Base-by-base conservation (phyloP, 495 filamentous ascomycete genomes). In the Trichoderma erinaceum region DNA sequence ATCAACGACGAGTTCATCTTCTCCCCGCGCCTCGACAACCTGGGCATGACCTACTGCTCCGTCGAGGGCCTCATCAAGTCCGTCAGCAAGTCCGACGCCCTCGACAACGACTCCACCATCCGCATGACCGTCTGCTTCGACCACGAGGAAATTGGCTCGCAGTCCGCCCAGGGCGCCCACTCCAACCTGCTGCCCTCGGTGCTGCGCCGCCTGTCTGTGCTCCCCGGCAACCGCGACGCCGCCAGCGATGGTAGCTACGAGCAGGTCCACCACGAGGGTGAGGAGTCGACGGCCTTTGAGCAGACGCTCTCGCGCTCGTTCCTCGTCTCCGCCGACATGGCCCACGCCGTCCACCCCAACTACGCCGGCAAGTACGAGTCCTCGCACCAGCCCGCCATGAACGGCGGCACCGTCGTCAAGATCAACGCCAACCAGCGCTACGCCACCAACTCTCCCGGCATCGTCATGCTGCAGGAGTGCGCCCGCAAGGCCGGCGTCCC, bases 341-440 rank as follows among this genome's bases (percentile, higher is more conserved):
- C 96, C 4, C 95, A 99, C 79, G 87, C 87, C 2, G 88, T 98
- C 18, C 89, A 99, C 76, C 95, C 95, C 44, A 99, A 99, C 80
- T 98, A 97, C 78, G 80, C 88, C 0, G 84, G 77, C 69, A 98
- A 98, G 79, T 97, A 98, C 78, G 95, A 99, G 80, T 76, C 85
- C 46, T 88, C 90, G 69, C 95, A 98, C 79, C 86, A 89, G 66
- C 95, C 96, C 5, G 89, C 95, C 73, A 93, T 98, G 83, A 99
- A 99, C 84, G 91, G 92, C 77, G 95, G 95, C 46, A 89, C 91
- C 18, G 93, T 97, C 50, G 91, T 99, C 80, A 99, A 99, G 81
- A 75, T 99, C 80, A 99, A 99, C 77, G 95, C 96, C 64, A 98
- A 97, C 75, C 91, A 92, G 65, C 88, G 93, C 64, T 99, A 99